Evolutionary conservation across 148 eudicot genomes (phyloP).

Genomic region (Bassia scoparia): DNA sequence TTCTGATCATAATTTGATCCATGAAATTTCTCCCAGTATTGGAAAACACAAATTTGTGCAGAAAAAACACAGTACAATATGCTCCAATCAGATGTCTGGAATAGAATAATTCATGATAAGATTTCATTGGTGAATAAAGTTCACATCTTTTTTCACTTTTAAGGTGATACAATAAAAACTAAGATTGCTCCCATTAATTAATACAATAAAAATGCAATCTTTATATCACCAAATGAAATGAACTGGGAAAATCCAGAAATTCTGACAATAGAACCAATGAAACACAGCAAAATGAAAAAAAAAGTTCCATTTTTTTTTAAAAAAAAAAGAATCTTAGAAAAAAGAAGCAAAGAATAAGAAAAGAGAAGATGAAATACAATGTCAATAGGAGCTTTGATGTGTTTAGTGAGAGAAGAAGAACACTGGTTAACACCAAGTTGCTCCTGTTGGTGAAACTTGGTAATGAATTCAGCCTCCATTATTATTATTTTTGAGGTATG

Average conservation of each 20-base stretch:
- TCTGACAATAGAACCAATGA: background rate
- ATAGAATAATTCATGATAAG: background rate
- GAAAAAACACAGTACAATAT: background rate
- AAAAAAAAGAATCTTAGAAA: background rate
- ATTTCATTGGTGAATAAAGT: conserved; percentile 1
- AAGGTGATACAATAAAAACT: background rate
- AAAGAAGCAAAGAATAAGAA: background rate
- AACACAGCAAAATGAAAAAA: no score
- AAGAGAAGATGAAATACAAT: conserved; percentile 22
- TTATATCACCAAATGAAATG: background rate
- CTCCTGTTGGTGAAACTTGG: conserved; percentile 37
- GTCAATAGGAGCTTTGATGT: conserved; percentile 53
- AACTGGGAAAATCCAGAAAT: background rate
- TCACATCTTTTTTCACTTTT: background rate
- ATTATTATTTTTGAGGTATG: background rate
- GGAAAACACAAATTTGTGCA: no score
- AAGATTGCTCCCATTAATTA: no score
- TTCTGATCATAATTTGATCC: background rate
- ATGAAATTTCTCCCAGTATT: background rate
- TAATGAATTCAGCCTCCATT: conserved; percentile 36
- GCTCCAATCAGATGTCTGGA: background rate
- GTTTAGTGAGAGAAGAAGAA: conserved; percentile 42
- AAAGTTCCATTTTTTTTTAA: no score
- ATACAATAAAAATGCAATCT: conserved; percentile 1
- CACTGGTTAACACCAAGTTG: conserved; percentile 41